Conservation (phyloP, 345 rosid species). For the Brassica cretica region DNA sequence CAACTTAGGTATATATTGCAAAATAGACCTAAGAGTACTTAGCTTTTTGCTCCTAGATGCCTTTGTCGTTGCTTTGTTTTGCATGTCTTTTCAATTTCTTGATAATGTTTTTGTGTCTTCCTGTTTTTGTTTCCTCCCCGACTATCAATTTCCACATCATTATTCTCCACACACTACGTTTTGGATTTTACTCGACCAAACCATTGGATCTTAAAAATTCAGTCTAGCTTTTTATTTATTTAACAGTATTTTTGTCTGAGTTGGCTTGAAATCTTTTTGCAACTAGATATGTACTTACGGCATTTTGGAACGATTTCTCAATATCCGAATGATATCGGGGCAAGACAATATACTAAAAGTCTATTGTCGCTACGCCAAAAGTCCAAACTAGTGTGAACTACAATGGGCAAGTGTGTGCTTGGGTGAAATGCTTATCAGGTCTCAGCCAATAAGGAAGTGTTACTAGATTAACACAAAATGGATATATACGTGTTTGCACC, state of each 20-base stretch:
- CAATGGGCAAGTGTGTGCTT: constrained; percentile 7
- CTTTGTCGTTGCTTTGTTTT: constrained; percentile 33
- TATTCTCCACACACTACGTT: constrained; percentile 5
- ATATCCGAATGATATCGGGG: not conserved
- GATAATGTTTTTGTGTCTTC: constrained; percentile 36
- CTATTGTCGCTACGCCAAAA: constrained; percentile 15
- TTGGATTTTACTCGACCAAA: constrained; percentile 27
- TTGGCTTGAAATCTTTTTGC: constrained; percentile 6
- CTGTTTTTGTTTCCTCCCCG: not conserved
- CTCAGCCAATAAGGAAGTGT: not conserved
- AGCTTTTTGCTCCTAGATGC: constrained; percentile 19
- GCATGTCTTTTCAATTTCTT: constrained; percentile 36
- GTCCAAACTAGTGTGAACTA: not conserved
- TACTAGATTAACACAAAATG: not conserved
- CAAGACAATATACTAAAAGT: constrained; percentile 12
- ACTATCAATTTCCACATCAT: constrained; percentile 25
- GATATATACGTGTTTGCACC: not conserved
- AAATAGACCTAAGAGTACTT: constrained; percentile 22
- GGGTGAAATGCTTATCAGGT: constrained; percentile 4
- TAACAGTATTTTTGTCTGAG: not conserved
- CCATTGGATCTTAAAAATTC: constrained; percentile 4
- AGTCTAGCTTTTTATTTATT: not conserved
- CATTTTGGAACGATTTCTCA: constrained; percentile 12
- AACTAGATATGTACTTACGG: not conserved
- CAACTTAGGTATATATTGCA: constrained; percentile 31